These are phyloP conservation scores for Meyerozyma elateridarum DNA, from an alignment of 1,139 yeast genomes.

Conservation along the genomic window DNA sequence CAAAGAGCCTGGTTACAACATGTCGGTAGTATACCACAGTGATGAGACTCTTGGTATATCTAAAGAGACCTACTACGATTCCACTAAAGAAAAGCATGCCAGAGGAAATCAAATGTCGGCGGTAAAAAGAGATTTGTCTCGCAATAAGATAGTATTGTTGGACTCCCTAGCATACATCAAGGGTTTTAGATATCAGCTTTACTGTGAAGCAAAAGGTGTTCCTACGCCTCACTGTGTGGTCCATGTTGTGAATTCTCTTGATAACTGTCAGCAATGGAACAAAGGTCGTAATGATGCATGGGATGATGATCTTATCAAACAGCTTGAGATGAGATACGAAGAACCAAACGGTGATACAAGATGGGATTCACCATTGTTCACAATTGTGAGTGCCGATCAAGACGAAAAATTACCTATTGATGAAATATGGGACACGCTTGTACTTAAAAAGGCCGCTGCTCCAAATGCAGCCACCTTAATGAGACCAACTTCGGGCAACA, in stretches of 20 bases:
- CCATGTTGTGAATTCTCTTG: slow-evolving; percentile 68
- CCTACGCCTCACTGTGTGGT: slow-evolving; percentile 81
- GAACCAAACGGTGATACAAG: slow-evolving; percentile 84
- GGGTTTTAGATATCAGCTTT: slow-evolving; percentile 91
- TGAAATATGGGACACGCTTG: slow-evolving; percentile 69
- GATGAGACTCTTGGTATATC: slow-evolving; percentile 76
- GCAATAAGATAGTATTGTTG: slow-evolving; percentile 68
- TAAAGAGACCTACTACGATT: slow-evolving; percentile 63
- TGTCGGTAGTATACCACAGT: slow-evolving; percentile 62
- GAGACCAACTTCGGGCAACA: slow-evolving; percentile 67
- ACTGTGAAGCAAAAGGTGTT: slow-evolving; percentile 85
- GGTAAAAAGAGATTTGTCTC: slow-evolving; percentile 73
- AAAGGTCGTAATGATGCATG: slow-evolving; percentile 37
- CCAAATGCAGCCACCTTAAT: slow-evolving; percentile 76
- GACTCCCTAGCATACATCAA: slow-evolving; percentile 89
- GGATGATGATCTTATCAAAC: slow-evolving; percentile 65
- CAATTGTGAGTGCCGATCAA: slow-evolving; percentile 57
- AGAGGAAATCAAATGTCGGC: slow-evolving; percentile 86
- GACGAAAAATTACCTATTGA: slow-evolving; percentile 51
- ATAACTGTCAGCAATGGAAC: slow-evolving; percentile 64
- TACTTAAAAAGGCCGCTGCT: slow-evolving; percentile 56
- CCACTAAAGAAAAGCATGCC: slow-evolving; percentile 71
- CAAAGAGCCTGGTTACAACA: slow-evolving; percentile 46
- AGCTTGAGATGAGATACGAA: slow-evolving; percentile 79
- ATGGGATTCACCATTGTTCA: slow-evolving; percentile 93